These are phyloP conservation scores for Erigeron canadensis DNA, from an alignment of 129 eudicot species.

Conservation along the genomic window DNA sequence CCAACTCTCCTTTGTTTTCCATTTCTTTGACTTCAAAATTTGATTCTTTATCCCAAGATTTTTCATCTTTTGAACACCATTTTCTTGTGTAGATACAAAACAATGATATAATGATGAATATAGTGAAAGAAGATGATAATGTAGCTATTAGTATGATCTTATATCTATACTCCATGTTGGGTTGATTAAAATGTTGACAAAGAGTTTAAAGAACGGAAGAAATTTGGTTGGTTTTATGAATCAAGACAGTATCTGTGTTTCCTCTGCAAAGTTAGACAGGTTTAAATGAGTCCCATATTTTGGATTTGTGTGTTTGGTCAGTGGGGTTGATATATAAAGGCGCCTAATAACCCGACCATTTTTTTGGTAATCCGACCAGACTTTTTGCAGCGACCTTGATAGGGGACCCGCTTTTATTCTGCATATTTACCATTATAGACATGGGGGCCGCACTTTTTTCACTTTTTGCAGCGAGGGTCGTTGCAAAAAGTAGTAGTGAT, in stretches of 20 bases:
- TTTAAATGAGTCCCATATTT: background rate
- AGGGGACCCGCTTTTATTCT: no score
- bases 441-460: no score
- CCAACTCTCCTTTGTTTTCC: conserved; percentile 10
- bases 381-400: no score
- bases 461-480: no score
- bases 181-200: background rate
- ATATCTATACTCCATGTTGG: background rate
- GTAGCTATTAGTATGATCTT: conserved; percentile 2
- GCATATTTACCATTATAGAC: no score
- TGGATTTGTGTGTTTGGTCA: conserved; percentile 2
- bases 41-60: conserved; percentile 10
- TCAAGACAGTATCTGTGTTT: background rate
- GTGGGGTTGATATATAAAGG: conserved; percentile 8
- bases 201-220: background rate
- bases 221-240: background rate
- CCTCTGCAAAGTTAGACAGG: background rate
- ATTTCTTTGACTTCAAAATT: conserved; percentile 5
- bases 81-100: conserved; percentile 1
- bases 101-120: background rate
- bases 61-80: background rate
- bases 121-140: conserved; percentile 1
- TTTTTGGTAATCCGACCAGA: no score
- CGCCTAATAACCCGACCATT: no score
- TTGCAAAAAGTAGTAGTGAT: no score